Evolutionary conservation across 2,329 filamentous ascomycete species (phyloP), one percentile per base, ranked within the genome.

Genomic region (Diaporthe helianthi): DNA sequence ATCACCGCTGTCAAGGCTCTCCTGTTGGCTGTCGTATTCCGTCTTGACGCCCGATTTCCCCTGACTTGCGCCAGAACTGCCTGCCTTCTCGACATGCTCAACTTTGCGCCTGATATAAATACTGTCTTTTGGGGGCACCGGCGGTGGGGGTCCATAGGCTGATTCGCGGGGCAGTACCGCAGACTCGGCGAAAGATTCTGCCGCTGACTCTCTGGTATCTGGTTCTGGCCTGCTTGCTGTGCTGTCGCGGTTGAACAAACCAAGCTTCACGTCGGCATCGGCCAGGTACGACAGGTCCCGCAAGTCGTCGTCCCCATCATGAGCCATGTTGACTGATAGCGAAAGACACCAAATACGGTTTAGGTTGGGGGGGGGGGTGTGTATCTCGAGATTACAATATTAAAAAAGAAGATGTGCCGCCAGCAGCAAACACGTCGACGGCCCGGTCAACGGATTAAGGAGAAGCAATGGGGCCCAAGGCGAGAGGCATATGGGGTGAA

Each of bases 91-190:
- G 13, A 44, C 24, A 12, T 10, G 8, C 24, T 66, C 53, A 3
- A 33, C 12, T 26, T 53, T 41, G n/a, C 33, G 44, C 17, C 38
- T 52, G 63, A 60, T 44, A 19, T 65, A 55, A 13, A 54, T 60
- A 15, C 46, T 69, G 63, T 69, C 68, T 8, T 69, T 69, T 12
- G 52, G 44, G 8, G 68, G 68, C 9, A 65, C 52, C 22, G 68
- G 68, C 13, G 68, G 68, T 24, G 68, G 68, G n/a, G 68, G 68
- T n/a, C 61, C 61, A 60, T 46, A 66, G 6, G 47, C 15, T 29
- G 68, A 69, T 29, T 69, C 68, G n/a, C 68, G 47, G 22, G 68
- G 61, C 22, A 67, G 13, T 44, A 67, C 53, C 31, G 49, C n/a
- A 12, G 68, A 66, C 46, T 69, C 63, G 31, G 68, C 46, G 26